Conservation (phyloP, 345 rosid species). For the Draba incana region DNA sequence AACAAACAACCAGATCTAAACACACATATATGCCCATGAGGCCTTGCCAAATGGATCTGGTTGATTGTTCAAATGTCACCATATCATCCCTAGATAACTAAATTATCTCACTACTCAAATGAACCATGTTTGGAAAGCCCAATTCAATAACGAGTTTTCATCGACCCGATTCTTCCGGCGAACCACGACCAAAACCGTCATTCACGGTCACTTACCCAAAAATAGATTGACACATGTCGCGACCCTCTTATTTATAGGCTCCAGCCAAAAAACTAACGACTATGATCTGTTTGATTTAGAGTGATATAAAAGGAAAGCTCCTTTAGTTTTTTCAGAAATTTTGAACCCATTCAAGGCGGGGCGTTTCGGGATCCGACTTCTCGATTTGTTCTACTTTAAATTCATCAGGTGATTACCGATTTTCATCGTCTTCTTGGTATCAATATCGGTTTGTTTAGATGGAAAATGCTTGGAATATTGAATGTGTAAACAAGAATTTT, state of each 20-base stretch:
- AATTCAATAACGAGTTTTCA: constrained; percentile 10
- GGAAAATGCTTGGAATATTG: background rate
- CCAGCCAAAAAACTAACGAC: constrained; percentile 19
- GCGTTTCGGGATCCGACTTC: constrained; percentile 13
- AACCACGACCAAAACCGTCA: constrained; percentile 10
- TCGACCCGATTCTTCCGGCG: constrained; percentile 16
- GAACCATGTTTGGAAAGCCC: constrained; percentile 13
- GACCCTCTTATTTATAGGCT: constrained; percentile 27
- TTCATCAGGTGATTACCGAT: constrained; percentile 27
- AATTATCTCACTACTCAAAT: background rate
- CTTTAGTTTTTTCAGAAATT: constrained; percentile 14
- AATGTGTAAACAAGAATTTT: background rate
- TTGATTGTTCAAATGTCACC: constrained; percentile 7
- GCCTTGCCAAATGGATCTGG: constrained; percentile 7
- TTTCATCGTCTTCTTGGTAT: background rate
- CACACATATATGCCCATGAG: no score
- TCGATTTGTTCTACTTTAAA: constrained; percentile 13
- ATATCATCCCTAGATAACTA: background rate
- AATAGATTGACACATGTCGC: constrained; percentile 30
- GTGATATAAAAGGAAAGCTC: constrained; percentile 27
- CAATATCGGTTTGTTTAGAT: background rate
- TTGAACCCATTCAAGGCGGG: constrained; percentile 26
- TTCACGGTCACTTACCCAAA: constrained; percentile 8
- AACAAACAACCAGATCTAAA: no score
- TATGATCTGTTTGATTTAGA: constrained; percentile 22